phyloP scores from a whole-genome alignment of 441 rosid genomes.

The Bocquillonia castaneifolia region DNA sequence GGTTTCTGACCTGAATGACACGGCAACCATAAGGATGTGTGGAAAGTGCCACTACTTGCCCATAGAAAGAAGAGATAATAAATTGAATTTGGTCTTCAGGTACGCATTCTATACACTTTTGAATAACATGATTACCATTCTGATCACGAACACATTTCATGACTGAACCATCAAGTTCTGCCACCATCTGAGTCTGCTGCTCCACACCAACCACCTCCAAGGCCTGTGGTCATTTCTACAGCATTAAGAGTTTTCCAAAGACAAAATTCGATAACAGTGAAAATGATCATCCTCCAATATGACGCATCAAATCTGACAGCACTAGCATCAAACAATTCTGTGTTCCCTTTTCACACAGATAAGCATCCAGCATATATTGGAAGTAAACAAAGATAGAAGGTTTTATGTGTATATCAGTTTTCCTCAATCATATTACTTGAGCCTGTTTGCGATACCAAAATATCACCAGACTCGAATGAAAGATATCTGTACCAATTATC shows the following conservation, averaged over 20 bases:
- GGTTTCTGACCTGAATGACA: constrained; percentile 67
- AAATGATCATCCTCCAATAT: constrained; percentile 1
- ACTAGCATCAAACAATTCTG: background rate
- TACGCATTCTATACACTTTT: constrained; percentile 84
- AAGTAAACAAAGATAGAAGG: background rate
- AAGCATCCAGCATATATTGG: background rate
- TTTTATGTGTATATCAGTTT: background rate
- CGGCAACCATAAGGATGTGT: constrained; percentile 95
- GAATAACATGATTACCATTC: constrained; percentile 97
- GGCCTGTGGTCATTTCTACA: constrained; percentile 46
- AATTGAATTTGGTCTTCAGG: constrained; percentile 75
- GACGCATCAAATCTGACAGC: background rate
- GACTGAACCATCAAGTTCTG: constrained; percentile 81
- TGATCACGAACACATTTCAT: constrained; percentile 93
- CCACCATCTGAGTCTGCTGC: constrained; percentile 66
- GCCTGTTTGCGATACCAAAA: background rate
- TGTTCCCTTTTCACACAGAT: background rate
- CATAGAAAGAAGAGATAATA: constrained; percentile 72
- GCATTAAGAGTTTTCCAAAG: constrained; percentile 19
- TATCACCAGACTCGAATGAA: background rate
- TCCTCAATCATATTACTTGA: background rate
- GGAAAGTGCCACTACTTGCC: constrained; percentile 79
- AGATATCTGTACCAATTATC: background rate
- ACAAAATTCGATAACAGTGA: constrained; percentile 7
- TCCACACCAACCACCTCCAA: constrained; percentile 79